Base-by-base conservation (phyloP, 2,329 filamentous ascomycete genomes). In the Aspergillus unguis region DNA sequence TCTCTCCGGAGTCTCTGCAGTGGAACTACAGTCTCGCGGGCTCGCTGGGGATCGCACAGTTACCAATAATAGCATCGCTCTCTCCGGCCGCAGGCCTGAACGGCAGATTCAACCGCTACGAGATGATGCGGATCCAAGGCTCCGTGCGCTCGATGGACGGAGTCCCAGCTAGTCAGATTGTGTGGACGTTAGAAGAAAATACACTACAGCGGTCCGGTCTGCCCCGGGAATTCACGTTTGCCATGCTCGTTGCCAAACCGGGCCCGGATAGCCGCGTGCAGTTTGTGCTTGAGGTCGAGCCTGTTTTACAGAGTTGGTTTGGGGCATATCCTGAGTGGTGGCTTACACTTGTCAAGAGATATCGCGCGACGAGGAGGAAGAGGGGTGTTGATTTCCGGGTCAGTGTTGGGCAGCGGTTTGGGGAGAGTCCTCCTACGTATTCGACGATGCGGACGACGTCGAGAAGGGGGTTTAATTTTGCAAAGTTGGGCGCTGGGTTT, bases 171-270 rank as follows among this genome's bases (percentile, higher is more conserved):
- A 75, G 69, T 2, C 72, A 75, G 55, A 67, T 79, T 6, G 71
- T 79, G 10, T 80, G 77, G 77, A 77, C 77, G 4, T 65, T 80
- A 1, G 75, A 77, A 49, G 77, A 80, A 48, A 80, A 80, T 51
- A 56, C 60, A 35, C 62, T 79, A 6, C 77, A 80, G 56, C 69
- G 72, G 26, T 77, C 75, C 4, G 77, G 77, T 2, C 61, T 80
- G 4, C 77, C 77, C 7, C 70, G 77, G 6, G 77, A 80, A 52
- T 78, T 80, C 45, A 78, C 77, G 2, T 79, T 80, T 57, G 76
- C 77, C 11, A 71, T 80, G 65, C 62, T 80, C 5, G 64, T 80
- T 7, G 71, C 76, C 47, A 77, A 77, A 52, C 74, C 73, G 5
- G 61, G 68, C 6, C 61, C 69, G n/a, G 63, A 71, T 26, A 71